Evolutionary conservation across 129 eudicot genomes (phyloP).

Genomic region (Mikania micrantha): DNA sequence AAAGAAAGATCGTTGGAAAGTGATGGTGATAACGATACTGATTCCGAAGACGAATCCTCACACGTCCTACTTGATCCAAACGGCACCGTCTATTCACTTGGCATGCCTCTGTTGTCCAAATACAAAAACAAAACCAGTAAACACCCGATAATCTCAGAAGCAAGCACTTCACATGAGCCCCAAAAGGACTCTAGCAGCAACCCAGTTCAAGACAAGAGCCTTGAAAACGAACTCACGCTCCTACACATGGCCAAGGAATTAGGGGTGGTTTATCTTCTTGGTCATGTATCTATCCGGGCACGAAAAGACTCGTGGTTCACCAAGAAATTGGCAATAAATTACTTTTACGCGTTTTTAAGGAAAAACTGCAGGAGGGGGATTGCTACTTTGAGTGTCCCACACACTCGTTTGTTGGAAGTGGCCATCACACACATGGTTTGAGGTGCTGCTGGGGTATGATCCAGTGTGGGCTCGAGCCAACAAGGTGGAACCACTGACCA

Average conservation of each 20-base stretch:
- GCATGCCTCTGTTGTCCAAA: slow-evolving; percentile 61
- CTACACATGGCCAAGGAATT: slow-evolving; percentile 76
- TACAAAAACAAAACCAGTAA: slow-evolving; percentile 25
- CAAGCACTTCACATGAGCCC: slow-evolving; percentile 49
- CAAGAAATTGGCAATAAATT: slow-evolving; percentile 78
- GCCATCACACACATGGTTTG: slow-evolving; percentile 90
- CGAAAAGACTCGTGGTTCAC: slow-evolving; percentile 90
- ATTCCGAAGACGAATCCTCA: slow-evolving; percentile 45
- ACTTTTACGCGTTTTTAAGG: slow-evolving; percentile 81
- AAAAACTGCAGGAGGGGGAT: slow-evolving; percentile 82
- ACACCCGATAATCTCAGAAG: slow-evolving; percentile 33
- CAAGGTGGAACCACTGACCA: slow-evolving; percentile 3
- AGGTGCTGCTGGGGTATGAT: slow-evolving; percentile 7
- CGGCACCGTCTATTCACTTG: slow-evolving; percentile 69
- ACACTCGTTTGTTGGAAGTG: slow-evolving; percentile 78
- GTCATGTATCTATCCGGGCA: slow-evolving; percentile 87
- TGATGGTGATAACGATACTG: slow-evolving; percentile 52
- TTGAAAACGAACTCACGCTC: slow-evolving; percentile 80
- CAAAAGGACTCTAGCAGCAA: slow-evolving; percentile 18
- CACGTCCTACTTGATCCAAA: slow-evolving; percentile 52
- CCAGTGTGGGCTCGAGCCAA: not conserved
- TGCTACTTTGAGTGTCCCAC: slow-evolving; percentile 88
- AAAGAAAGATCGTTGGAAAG: slow-evolving; percentile 85
- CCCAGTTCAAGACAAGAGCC: slow-evolving; percentile 54
- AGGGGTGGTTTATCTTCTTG: slow-evolving; percentile 91